These are phyloP conservation scores for Chlamydomonas reinhardtii DNA, from an alignment of 163 green algal species.

Conservation along the genomic window DNA sequence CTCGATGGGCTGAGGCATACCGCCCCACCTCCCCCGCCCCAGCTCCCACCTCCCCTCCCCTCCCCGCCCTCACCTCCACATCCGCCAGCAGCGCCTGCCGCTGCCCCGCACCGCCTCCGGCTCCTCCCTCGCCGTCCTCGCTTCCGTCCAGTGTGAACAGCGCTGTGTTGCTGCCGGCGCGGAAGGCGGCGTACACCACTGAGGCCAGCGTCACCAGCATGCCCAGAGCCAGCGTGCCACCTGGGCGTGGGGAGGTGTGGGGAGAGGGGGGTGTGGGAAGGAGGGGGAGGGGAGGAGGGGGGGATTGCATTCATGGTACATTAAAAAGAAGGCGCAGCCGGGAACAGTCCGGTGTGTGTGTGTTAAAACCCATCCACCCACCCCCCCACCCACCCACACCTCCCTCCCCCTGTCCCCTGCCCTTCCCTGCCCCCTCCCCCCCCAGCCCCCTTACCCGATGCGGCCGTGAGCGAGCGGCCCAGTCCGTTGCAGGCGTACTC, in stretches of 20 bases:
- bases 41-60: too few species aligned
- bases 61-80: too few species aligned
- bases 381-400: too few species aligned
- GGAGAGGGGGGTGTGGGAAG: neutral
- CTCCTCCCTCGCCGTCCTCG: constrained; percentile 51
- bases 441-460: constrained; percentile 54
- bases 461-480: constrained; percentile 82
- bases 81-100: constrained; percentile 51
- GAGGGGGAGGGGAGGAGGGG: neutral
- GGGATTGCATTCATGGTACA: too few species aligned
- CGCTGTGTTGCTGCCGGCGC: constrained; percentile 84
- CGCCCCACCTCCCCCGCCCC: too few species aligned
- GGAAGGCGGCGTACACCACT: constrained; percentile 95
- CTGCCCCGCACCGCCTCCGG: neutral
- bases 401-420: neutral
- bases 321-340: too few species aligned
- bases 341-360: too few species aligned
- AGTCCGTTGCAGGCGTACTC: constrained; percentile 96
- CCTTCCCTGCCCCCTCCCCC: too few species aligned
- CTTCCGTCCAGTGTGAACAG: constrained; percentile 78
- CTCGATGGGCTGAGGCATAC: too few species aligned
- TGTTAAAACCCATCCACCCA: neutral
- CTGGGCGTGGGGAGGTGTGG: constrained; percentile 12
- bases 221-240: constrained; percentile 83
- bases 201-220: constrained; percentile 90